These are phyloP conservation scores for Phaeosphaeriaceae sp. DNA, from an alignment of 2,329 filamentous ascomycete species.

Conservation along the genomic window DNA sequence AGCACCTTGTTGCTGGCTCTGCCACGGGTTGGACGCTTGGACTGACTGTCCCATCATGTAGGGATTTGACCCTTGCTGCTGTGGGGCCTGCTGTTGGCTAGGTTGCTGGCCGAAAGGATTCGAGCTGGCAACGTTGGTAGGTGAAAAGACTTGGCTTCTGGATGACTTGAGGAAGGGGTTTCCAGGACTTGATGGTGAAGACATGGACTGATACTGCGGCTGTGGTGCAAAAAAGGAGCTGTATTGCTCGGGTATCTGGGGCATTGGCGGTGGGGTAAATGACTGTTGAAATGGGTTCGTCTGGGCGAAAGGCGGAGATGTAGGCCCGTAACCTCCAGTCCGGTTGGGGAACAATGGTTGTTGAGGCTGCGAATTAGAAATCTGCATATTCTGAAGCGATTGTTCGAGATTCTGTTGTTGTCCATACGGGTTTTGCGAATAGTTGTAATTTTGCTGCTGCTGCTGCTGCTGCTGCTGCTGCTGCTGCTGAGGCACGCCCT, in stretches of 20 bases:
- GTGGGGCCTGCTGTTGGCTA: slow-evolving; percentile 25
- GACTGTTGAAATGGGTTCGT: slow-evolving; percentile 52
- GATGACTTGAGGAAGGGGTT: slow-evolving; percentile 55
- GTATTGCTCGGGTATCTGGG: slow-evolving; percentile 50
- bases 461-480: slow-evolving; percentile 25
- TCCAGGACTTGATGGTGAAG: slow-evolving; percentile 45
- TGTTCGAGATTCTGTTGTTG: slow-evolving; percentile 61
- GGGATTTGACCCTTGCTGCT: slow-evolving; percentile 31
- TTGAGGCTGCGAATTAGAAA: slow-evolving; percentile 53
- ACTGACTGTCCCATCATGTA: slow-evolving; percentile 27
- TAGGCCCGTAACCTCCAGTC: slow-evolving; percentile 66
- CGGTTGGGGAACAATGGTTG: slow-evolving; percentile 73
- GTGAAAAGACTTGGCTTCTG: slow-evolving; percentile 52
- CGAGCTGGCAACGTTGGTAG: slow-evolving; percentile 30
- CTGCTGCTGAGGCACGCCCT: slow-evolving; percentile 21
- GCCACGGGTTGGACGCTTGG: slow-evolving; percentile 34
- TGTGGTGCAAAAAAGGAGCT: slow-evolving; percentile 40
- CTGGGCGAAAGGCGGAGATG: slow-evolving; percentile 46
- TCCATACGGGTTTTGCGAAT: slow-evolving; percentile 23
- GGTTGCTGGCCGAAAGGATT: slow-evolving; percentile 51
- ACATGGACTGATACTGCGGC: slow-evolving; percentile 47
- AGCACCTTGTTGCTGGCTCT: slow-evolving; percentile 22
- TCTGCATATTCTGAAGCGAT: slow-evolving; percentile 77
- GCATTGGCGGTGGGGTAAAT: slow-evolving; percentile 51
- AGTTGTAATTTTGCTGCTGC: slow-evolving; percentile 21